phyloP scores from a whole-genome alignment of 2,329 filamentous ascomycete genomes.

The Dothidotthia symphoricarpi region DNA sequence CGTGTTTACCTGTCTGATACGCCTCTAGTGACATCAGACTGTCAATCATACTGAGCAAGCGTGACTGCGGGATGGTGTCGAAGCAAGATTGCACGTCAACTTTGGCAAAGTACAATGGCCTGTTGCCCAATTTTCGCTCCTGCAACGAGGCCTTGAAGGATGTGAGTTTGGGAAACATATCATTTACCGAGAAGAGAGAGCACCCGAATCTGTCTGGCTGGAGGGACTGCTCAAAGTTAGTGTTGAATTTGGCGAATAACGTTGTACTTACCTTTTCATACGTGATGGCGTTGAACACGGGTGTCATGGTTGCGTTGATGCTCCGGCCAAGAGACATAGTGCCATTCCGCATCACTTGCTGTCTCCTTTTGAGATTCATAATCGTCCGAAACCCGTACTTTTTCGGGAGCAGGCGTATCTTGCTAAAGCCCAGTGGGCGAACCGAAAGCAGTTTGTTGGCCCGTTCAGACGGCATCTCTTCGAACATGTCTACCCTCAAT shows the following conservation, averaged over 20 bases:
- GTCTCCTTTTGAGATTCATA: constrained; percentile 74
- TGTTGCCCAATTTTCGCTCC: constrained; percentile 31
- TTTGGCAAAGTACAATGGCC: constrained; percentile 79
- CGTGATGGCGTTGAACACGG: constrained; percentile 73
- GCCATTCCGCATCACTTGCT: constrained; percentile 53
- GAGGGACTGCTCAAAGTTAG: constrained; percentile 23
- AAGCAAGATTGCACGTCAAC: constrained; percentile 90
- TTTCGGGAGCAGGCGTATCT: constrained; percentile 82
- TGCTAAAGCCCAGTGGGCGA: constrained; percentile 70
- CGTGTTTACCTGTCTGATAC: constrained; percentile 74
- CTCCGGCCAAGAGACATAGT: constrained; percentile 59
- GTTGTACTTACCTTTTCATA: constrained; percentile 65
- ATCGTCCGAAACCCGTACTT: constrained; percentile 74
- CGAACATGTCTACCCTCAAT: constrained; percentile 72
- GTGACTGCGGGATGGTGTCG: constrained; percentile 86
- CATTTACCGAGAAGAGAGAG: constrained; percentile 75
- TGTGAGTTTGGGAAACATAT: constrained; percentile 73
- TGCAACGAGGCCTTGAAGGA: constrained; percentile 60
- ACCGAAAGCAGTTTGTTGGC: constrained; percentile 60
- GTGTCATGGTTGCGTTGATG: constrained; percentile 69
- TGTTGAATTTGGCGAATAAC: not conserved
- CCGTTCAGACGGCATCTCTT: constrained; percentile 64
- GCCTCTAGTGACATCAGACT: constrained; percentile 55
- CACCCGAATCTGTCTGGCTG: constrained; percentile 66
- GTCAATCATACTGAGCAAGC: constrained; percentile 66